Base-by-base conservation (phyloP, 495 filamentous ascomycete species). In the Penicillium bovifimosum region DNA sequence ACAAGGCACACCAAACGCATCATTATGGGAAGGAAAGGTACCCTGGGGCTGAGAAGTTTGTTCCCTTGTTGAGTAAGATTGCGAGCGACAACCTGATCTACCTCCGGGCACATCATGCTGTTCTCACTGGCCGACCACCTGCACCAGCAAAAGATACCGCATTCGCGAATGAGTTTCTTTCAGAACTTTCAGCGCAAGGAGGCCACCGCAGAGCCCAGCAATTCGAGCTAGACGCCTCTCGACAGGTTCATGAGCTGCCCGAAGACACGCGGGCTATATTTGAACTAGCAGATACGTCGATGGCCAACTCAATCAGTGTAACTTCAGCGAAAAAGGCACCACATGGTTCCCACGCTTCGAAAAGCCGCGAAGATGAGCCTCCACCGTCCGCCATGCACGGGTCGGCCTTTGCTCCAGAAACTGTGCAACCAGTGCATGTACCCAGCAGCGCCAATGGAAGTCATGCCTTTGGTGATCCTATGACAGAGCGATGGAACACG, bases 11-110 rank as follows among this genome's bases (percentile, higher is more conserved):
- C 28, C 52, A 50, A 7, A 41, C 46, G 9, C 46, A 10, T 41
- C 50, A 16, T 36, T 49, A 38, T 47, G 65, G 43, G 40, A 61
- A 27, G 47, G 53, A 26, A 33, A 66, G 16, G 35, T 55, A 50
- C 35, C 75, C 77, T 9, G 79, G 80, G 10, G 69, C 74, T 2
- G 80, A 82, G 54, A 81, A 81, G 59, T 65, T 83, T 5, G 77
- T 77, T 17, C 76, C 77, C 1, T 52, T 78, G 6, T 47, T 84
- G 27, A 72, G 70, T 16, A 71, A 72, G 17, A 53, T 63, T 50
- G 76, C 77, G 6, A 71, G 72, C 16, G 66, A 75, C 3, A 69
- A 71, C 8, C 47, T 86, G 47, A 76, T 71, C 6, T 82, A 77
- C 50, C 55, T 86, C 9, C 70, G 83, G 31, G 72, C 81, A 8